phyloP scores from a whole-genome alignment of 208 protist species.

The Crithidia sp. region DNA sequence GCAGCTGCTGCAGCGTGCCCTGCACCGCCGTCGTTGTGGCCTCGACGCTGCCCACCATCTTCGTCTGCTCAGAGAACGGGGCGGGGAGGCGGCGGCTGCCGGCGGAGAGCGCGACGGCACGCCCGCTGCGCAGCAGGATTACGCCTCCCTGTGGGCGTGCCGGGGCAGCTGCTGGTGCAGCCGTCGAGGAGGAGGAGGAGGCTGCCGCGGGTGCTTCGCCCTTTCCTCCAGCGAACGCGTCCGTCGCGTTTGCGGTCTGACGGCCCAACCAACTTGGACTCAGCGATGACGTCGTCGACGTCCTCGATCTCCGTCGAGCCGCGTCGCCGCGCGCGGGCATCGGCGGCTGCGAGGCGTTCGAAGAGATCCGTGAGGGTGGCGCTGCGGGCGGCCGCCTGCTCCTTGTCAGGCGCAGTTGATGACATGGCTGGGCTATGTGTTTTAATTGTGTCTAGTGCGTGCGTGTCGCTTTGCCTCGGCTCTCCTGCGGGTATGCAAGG shows the following conservation, averaged over 20 bases:
- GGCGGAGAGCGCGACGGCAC: conserved; percentile 34
- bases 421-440: not conserved
- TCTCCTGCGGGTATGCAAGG: too few species aligned
- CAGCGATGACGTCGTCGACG: not conserved
- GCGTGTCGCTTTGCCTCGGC: too few species aligned
- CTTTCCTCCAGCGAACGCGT: not conserved
- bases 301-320: not conserved
- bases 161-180: not conserved
- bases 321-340: conserved; percentile 1
- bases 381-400: conserved; percentile 17
- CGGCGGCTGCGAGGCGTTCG: conserved; percentile 10
- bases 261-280: not conserved
- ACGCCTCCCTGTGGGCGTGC: not conserved
- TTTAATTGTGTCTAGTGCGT: not conserved
- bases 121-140: conserved; percentile 29
- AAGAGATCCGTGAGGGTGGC: conserved; percentile 20
- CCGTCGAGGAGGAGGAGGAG: not conserved
- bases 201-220: not conserved
- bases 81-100: conserved; percentile 47
- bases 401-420: not conserved
- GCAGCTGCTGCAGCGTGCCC: conserved; percentile 42
- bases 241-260: not conserved
- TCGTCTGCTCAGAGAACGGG: conserved; percentile 58
- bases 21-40: conserved; percentile 27
- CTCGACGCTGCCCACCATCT: conserved; percentile 34